phyloP scores from a whole-genome alignment of 768 basidiomycete species.

The Lepiota venenata region DNA sequence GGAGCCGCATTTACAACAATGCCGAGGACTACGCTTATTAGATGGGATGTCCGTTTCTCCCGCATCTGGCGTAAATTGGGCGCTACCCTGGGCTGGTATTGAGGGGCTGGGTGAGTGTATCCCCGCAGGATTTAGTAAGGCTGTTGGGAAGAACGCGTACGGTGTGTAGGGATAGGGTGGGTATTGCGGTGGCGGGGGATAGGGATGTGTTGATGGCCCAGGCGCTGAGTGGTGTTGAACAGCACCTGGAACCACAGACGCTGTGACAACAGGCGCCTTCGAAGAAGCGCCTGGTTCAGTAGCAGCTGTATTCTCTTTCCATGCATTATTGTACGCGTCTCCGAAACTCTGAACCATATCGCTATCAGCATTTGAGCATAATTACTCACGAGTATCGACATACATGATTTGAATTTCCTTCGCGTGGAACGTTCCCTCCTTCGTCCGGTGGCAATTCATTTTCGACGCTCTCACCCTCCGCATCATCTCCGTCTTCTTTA shows the following conservation, averaged over 20 bases:
- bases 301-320: conserved; percentile 55
- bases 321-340: conserved; percentile 57
- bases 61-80: conserved; percentile 8
- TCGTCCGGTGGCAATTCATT: conserved; percentile 3
- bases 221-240: conserved; percentile 9
- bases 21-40: conserved; percentile 61
- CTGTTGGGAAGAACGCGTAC: conserved; percentile 17
- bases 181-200: conserved; percentile 15
- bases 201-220: conserved; percentile 14
- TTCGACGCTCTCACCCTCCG: conserved; percentile 14
- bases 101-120: conserved; percentile 15
- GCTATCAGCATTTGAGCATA: not conserved
- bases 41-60: conserved; percentile 2
- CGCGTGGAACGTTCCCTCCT: not conserved
- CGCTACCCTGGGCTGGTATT: conserved; percentile 2
- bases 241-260: conserved; percentile 1
- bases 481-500: conserved; percentile 17
- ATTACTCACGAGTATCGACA: not conserved
- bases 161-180: conserved; percentile 23
- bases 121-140: not conserved
- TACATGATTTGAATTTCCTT: conserved; percentile 6
- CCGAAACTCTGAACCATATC: conserved; percentile 34
- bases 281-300: conserved; percentile 18
- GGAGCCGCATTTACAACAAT: conserved; percentile 81
- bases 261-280: conserved; percentile 10